phyloP scores from a whole-genome alignment of 176 grass and related monocot species.

The Panicum miliaceum region DNA sequence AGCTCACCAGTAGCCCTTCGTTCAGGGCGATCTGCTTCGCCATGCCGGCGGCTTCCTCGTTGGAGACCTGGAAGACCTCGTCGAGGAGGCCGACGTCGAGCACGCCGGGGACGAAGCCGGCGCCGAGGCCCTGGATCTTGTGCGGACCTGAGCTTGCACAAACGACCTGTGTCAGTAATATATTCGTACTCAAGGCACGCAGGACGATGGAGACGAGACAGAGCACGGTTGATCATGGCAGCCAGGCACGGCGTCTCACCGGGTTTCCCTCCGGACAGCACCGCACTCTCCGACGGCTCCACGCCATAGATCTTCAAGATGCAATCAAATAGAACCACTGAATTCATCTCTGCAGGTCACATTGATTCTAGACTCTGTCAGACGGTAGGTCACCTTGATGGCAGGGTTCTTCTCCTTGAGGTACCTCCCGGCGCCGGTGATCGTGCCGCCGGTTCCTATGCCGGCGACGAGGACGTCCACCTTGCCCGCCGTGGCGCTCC shows the following conservation, averaged over 20 bases:
- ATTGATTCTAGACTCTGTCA: no score
- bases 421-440: slow-evolving; percentile 62
- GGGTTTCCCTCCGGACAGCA: slow-evolving; percentile 72
- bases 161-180: no score
- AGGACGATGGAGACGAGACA: background rate
- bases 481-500: slow-evolving; percentile 55
- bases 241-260: slow-evolving; percentile 16
- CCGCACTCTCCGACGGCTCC: slow-evolving; percentile 68
- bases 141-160: slow-evolving; percentile 50
- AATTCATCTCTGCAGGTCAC: no score
- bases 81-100: slow-evolving; percentile 63
- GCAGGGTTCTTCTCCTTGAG: slow-evolving; percentile 71
- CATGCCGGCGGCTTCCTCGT: slow-evolving; percentile 61
- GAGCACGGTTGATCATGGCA: background rate
- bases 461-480: slow-evolving; percentile 72
- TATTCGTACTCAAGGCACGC: no score
- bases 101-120: slow-evolving; percentile 69
- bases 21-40: slow-evolving; percentile 57
- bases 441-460: slow-evolving; percentile 76
- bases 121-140: slow-evolving; percentile 80
- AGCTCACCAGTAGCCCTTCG: slow-evolving; percentile 66
- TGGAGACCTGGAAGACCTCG: slow-evolving; percentile 61
- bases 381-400: slow-evolving; percentile 44
- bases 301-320: slow-evolving; percentile 61
- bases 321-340: background rate